Evolutionary conservation across 2,329 filamentous ascomycete genomes (phyloP), one percentile per base, ranked within the genome.

Genomic region (Sporothrix dimorphospora): DNA sequence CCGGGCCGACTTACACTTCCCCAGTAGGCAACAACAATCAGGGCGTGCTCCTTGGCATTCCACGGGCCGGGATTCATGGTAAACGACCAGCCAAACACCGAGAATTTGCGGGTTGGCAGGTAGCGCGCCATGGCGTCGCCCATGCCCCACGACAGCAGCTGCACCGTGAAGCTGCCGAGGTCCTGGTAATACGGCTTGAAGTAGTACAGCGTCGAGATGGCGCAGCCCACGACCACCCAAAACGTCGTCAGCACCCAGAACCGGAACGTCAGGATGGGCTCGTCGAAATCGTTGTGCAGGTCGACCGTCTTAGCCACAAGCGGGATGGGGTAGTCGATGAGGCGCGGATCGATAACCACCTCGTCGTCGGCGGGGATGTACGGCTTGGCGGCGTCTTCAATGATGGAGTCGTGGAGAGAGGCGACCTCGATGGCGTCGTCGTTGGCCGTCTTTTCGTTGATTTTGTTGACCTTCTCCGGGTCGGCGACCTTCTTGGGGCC

Each of bases 1-100:
- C 4, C 24, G 19, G 19, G 16, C 45, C 21, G 16, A 55, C 76
- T 63, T 38, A 75, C 74, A 63, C 76, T 76, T 4, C 78, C 78
- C 78, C 78, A 79, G 68, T 78, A 79, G 1, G 79, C 78, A 14
- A 80, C 79, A 14, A 80, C 75, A 55, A 80, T 77, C n/a, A 80
- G 65, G 7, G 78, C 78, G 65, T 79, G 79, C 74, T 79, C 79
- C 66, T 80, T 80, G 19, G 78, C 77, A 68, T 80, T 80, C 78
- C 77, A 80, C 9, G 77, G 78, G 3, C 77, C 78, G 12, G 79
- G 78, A 57, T 80, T 80, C 66, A 80, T 73, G 68, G 74, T 80
- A 73, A 78, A 81, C 12, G 76, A 75, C 21, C 73, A 75, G 5
- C 79, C 78, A 69, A 80, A 78, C 4, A 76, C 66, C 19, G 69